Evolutionary conservation across 139 green algal genomes (phyloP).

Genomic region (Pseudopediastrum boryanum): DNA sequence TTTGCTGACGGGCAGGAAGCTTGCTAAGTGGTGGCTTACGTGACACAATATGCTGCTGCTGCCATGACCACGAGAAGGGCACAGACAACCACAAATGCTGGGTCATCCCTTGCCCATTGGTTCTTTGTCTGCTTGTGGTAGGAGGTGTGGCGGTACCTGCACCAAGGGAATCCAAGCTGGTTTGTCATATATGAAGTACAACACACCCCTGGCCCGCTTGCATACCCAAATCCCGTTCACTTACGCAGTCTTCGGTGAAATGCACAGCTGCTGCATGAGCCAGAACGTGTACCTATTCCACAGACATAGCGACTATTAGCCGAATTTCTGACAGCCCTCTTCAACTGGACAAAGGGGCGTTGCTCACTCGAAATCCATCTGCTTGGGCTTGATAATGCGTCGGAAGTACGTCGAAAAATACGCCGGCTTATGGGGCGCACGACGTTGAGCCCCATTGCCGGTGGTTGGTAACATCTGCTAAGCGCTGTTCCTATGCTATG

Average conservation of each 20-base stretch:
- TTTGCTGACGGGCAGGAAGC: too few relatives aligned
- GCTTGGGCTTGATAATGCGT: constrained; percentile 74
- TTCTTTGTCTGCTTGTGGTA: constrained; percentile 99
- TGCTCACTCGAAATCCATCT: constrained; percentile 91
- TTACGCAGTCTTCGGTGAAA: constrained; percentile 91
- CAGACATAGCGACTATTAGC: neutral
- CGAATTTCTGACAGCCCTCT: neutral
- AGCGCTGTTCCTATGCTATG: too few relatives aligned
- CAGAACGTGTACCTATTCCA: constrained; percentile 89
- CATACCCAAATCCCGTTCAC: neutral
- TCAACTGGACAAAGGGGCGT: neutral
- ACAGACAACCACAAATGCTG: constrained; percentile 90
- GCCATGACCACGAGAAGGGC: constrained; percentile 72
- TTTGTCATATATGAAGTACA: neutral
- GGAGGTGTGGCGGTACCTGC: constrained; percentile 92
- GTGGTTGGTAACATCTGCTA: constrained; percentile 30
- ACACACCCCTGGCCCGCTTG: neutral
- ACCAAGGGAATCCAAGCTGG: neutral
- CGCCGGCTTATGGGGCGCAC: neutral
- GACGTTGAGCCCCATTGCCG: neutral
- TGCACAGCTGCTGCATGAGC: constrained; percentile 94
- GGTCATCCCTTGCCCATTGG: constrained; percentile 96
- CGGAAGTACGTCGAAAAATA: constrained; percentile 66
- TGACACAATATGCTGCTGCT: constrained; percentile 81
- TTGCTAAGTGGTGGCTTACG: constrained; percentile 60